Evolutionary conservation across 176 grass and related monocot genomes (phyloP), one percentile per base, ranked within the genome.

Genomic region (Avena sativa): DNA sequence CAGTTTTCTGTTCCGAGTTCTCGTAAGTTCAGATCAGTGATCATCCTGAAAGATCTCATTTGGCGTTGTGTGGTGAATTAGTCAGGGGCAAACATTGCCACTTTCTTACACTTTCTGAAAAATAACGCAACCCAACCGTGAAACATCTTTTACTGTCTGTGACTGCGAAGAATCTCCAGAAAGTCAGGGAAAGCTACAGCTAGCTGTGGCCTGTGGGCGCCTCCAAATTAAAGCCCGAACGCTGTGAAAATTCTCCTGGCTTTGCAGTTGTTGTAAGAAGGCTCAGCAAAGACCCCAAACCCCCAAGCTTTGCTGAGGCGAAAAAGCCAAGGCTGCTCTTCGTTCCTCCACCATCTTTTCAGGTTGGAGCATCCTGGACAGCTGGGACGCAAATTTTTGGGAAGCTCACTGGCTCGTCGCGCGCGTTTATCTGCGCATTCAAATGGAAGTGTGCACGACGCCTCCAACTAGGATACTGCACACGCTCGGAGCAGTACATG

Each of bases 111-210:
- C 47, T 23, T 25, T 23, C 68, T 40, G 46, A 12, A 14, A 43
- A 55, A 75, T 48, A 63, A 19, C 9, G 46, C 23, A 26, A 26
- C 36, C 34, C 23, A 26, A 26, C 36, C 34, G 11, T 44, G 25
- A 76, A 67, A 76, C 48, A 16, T 28, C 23, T 83, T 81, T 60
- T 56, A 25, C 25, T 13, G 58, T n/a, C 8, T 4, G 17, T 26
- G 40, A 17, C 20, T 68, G 68, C 64, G 56, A 60, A n/a, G 57
- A 55, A 74, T 74, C 68, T 87, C 2, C 44, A 52, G 66, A 69
- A 60, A 80, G 68, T 76, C 53, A 17, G 38, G 79, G 80, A 51
- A 87, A 90, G 57, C 50, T 84, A 73, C 74, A 83, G 48, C 77
- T 34, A 34, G 32, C 32, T 34, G 30, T 32, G 30, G 30, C 30